Conservation (phyloP, 768 basidiomycete genomes). For the Exsudoporus frostii region DNA sequence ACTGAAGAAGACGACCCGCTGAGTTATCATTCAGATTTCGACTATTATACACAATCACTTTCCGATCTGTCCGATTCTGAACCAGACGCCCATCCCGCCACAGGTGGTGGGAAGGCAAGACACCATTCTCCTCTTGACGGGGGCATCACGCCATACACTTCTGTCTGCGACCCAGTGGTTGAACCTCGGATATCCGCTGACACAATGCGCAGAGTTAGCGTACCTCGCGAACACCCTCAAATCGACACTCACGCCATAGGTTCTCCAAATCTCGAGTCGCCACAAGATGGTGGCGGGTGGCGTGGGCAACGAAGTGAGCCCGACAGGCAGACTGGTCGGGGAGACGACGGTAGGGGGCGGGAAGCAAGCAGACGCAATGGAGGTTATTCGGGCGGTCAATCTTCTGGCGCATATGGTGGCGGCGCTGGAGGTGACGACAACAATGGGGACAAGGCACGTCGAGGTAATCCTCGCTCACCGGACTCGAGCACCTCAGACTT, state of each 20-base stretch:
- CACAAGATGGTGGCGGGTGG: constrained; percentile 20
- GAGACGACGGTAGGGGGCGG: constrained; percentile 7
- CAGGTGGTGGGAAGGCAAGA: constrained; percentile 1
- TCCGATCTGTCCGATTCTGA: constrained; percentile 33
- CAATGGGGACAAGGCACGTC: constrained; percentile 37
- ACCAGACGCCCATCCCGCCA: constrained; percentile 14
- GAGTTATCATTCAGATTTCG: constrained; percentile 36
- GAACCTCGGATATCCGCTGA: constrained; percentile 47
- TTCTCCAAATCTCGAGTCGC: constrained; percentile 5
- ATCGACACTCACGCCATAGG: neutral
- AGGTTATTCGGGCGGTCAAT: constrained; percentile 18
- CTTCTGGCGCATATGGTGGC: constrained; percentile 23
- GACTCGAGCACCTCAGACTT: constrained; percentile 35
- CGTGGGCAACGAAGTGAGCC: constrained; percentile 12
- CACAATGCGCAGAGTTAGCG: constrained; percentile 19
- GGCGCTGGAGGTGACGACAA: constrained; percentile 39
- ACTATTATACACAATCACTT: constrained; percentile 34
- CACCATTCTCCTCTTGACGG: constrained; percentile 9
- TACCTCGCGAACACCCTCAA: neutral
- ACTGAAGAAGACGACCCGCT: constrained; percentile 30
- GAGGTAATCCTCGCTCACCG: constrained; percentile 25
- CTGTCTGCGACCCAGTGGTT: constrained; percentile 23
- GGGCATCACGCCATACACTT: constrained; percentile 17
- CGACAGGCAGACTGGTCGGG: constrained; percentile 16
- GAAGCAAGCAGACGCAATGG: constrained; percentile 11